Evolutionary conservation across 139 green algal species (phyloP).

Genomic region (Parachlorella kessleri): DNA sequence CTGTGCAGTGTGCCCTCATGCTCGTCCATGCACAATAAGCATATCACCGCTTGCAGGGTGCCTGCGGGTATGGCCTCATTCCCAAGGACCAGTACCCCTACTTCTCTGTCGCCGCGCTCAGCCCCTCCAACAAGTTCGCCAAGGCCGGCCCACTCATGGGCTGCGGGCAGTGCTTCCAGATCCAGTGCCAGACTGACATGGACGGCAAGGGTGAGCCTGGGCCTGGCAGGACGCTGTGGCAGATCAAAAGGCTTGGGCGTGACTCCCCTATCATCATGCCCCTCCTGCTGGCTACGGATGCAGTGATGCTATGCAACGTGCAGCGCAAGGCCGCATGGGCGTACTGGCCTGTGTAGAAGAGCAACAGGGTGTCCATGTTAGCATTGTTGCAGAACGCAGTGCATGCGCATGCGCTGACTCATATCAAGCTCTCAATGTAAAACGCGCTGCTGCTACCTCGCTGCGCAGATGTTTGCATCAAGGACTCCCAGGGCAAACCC

Average conservation of each 20-base stretch:
- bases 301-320: not conserved
- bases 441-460: too few relatives aligned
- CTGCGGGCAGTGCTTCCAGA: slow-evolving; percentile 35
- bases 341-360: not conserved
- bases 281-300: not conserved
- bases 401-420: too few relatives aligned
- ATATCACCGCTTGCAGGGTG: slow-evolving; percentile 4
- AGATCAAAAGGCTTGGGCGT: not conserved
- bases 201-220: too few relatives aligned
- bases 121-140: slow-evolving; percentile 20
- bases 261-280: too few relatives aligned
- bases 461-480: slow-evolving; percentile 33
- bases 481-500: slow-evolving; percentile 11
- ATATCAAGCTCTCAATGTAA: too few relatives aligned
- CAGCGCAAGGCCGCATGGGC: not conserved
- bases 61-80: slow-evolving; percentile 31
- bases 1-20: too few relatives aligned
- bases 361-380: not conserved
- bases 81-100: slow-evolving; percentile 21
- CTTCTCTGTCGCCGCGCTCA: slow-evolving; percentile 23
- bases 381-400: not conserved
- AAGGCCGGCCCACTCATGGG: not conserved
- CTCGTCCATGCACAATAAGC: not conserved
- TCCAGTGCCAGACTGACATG: slow-evolving; percentile 9
- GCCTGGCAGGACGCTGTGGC: too few relatives aligned